Base-by-base conservation (phyloP, 495 filamentous ascomycete genomes). In the Mycothermus thermophilus region DNA sequence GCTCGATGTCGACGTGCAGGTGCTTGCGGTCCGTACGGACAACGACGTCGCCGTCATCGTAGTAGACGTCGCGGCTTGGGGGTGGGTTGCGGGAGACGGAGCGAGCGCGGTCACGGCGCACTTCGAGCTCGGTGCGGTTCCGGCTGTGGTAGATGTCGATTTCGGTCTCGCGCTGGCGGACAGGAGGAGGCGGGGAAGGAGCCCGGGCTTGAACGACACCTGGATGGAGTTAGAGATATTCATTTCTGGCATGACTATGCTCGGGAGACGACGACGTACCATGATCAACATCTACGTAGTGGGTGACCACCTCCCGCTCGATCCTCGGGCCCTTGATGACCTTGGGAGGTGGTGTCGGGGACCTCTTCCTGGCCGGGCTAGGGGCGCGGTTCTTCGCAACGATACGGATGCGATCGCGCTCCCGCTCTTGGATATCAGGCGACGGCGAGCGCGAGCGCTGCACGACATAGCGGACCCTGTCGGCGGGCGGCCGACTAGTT, bases 221-320 rank as follows among this genome's bases (percentile, higher is more conserved):
- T 71, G 27, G 20, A 24, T 5, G 17, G 14, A 28, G 41, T 51
- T 37, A 4, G 12, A 35, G 13, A 5, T 31, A 16, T 9, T 5
- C 5, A 26, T 12, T 10, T 8, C 1, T 5, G 17, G 6, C 20
- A 24, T 5, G 15, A 29, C 8, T 10, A 14, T 14, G n/a, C n/a
- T n/a, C n/a, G n/a, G n/a, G n/a, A n/a, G n/a, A n/a, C 14, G 20
- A 55, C 13, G 18, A 57, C 57, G 55, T 65, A 80, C 84, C 86
- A 59, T 93, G 83, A 52, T 94, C 81, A 48, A 93, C 81, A 46
- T 88, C 79, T 15, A 79, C 69, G 49, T 90, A 86, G 54, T 86
- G 83, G 2, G 81, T 84, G 38, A 86, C 81, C 28, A 90, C 70
- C 48, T 92, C 80, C 40, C 83, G 74, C 48, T 80, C 76, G 43